These are phyloP conservation scores for Scedosporium boydii DNA, from an alignment of 2,329 filamentous ascomycete genomes.

Conservation along the genomic window DNA sequence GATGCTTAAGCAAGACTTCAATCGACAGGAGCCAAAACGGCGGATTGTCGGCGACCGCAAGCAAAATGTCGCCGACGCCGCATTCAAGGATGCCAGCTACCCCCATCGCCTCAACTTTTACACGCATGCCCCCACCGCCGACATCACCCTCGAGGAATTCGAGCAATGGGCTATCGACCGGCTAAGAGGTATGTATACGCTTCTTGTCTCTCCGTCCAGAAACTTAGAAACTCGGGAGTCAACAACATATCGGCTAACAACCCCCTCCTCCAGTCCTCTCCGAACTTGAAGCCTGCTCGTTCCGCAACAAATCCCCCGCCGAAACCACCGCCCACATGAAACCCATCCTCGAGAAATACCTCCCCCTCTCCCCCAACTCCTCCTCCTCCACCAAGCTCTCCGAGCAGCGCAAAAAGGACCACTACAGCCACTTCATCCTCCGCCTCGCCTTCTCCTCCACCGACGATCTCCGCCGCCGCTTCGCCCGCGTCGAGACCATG, in stretches of 20 bases:
- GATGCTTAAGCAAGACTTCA: conserved; percentile 42
- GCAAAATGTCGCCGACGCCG: conserved; percentile 72
- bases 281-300: conserved; percentile 88
- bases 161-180: conserved; percentile 98
- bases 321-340: conserved; percentile 81
- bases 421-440: conserved; percentile 96
- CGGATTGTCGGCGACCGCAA: conserved; percentile 72
- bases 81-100: conserved; percentile 71
- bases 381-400: conserved; percentile 50
- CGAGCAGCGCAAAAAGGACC: conserved; percentile 80
- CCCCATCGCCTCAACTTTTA: conserved; percentile 90
- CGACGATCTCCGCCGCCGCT: conserved; percentile 80
- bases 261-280: conserved; percentile 53
- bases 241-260: conserved; percentile 6
- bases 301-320: conserved; percentile 76
- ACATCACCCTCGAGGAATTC: conserved; percentile 94
- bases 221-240: conserved; percentile 9
- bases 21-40: conserved; percentile 58
- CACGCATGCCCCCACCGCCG: conserved; percentile 73
- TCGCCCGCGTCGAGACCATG: conserved; percentile 77
- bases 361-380: conserved; percentile 69
- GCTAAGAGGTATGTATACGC: conserved; percentile 53
- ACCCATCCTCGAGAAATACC: conserved; percentile 76
- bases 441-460: conserved; percentile 86
- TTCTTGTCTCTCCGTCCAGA: neutral